A percentile compares a stretch with the other conserved stretches of the same genome.
These are phyloP conservation scores for Lindgomyces ingoldianus DNA, from an alignment of 495 filamentous ascomycete genomes.

Conservation along the genomic window DNA sequence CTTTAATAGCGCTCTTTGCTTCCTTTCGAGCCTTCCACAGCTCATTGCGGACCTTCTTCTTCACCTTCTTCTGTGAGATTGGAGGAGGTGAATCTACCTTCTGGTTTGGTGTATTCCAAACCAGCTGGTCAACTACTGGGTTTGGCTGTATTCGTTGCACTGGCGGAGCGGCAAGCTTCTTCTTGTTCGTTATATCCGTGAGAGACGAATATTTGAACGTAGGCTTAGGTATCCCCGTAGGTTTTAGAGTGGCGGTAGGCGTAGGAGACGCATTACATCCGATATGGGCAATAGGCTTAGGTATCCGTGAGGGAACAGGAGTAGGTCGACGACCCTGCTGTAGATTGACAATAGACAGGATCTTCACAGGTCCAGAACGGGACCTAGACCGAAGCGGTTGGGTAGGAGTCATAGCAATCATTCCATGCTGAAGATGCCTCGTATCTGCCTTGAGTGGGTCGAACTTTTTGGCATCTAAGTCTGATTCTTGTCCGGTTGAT, in stretches of 20 bases:
- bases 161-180: too few relatives aligned
- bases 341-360: not conserved
- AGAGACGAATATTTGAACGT: too few relatives aligned
- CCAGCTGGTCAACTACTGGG: not conserved
- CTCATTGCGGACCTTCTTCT: conserved; percentile 5
- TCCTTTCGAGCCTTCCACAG: not conserved
- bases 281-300: not conserved
- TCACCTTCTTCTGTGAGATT: conserved; percentile 16
- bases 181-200: too few relatives aligned
- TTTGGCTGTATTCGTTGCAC: not conserved
- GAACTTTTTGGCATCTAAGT: not conserved
- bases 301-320: not conserved
- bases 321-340: not conserved
- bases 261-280: too few relatives aligned
- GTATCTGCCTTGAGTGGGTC: not conserved
- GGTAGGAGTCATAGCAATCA: not conserved
- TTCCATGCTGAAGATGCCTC: not conserved
- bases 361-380: not conserved
- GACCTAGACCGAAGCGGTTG: not conserved
- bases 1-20: not conserved
- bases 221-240: too few relatives aligned
- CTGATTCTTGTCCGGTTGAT: not conserved
- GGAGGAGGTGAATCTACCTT: not conserved
- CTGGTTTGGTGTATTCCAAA: not conserved
- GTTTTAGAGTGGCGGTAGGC: too few relatives aligned